Conservation (phyloP, 192 early-diverging fungal genomes). For the Backusella tuberculispora region DNA sequence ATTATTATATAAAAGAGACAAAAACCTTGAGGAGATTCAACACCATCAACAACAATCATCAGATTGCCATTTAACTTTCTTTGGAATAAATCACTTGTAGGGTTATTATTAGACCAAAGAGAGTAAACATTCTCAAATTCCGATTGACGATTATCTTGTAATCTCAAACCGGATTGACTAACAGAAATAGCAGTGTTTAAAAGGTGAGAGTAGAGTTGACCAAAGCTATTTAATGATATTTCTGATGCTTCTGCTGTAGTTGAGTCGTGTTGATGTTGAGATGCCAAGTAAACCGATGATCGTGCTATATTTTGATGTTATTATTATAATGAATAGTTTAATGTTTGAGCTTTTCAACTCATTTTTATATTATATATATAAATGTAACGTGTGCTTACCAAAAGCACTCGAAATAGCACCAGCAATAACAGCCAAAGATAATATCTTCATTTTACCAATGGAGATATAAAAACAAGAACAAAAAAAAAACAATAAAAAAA, state of each 20-base stretch:
- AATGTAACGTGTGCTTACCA: neutral
- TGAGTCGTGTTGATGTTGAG: constrained; percentile 4
- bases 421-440: neutral
- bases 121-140: constrained; percentile 11
- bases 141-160: constrained; percentile 21
- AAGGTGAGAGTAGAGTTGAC: constrained; percentile 27
- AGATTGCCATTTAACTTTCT: constrained; percentile 27
- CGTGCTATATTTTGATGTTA: constrained; percentile 11
- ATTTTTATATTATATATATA: too few relatives aligned
- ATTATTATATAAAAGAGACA: neutral
- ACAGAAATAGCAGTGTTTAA: constrained; percentile 9
- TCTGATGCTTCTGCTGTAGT: constrained; percentile 20
- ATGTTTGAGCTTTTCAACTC: too few relatives aligned
- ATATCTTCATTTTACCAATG: constrained; percentile 15
- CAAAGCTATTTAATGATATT: constrained; percentile 26
- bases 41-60: constrained; percentile 29
- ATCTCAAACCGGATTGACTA: constrained; percentile 14
- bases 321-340: too few relatives aligned
- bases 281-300: constrained; percentile 31
- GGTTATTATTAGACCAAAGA: constrained; percentile 11
- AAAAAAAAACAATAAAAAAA: constrained; percentile 12
- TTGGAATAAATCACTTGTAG: constrained; percentile 10
- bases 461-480: neutral
- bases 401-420: constrained; percentile 9
- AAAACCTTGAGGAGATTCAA: constrained; percentile 25